phyloP scores from a whole-genome alignment of 2,329 filamentous ascomycete species.

The Colletotrichum euphorbiae region DNA sequence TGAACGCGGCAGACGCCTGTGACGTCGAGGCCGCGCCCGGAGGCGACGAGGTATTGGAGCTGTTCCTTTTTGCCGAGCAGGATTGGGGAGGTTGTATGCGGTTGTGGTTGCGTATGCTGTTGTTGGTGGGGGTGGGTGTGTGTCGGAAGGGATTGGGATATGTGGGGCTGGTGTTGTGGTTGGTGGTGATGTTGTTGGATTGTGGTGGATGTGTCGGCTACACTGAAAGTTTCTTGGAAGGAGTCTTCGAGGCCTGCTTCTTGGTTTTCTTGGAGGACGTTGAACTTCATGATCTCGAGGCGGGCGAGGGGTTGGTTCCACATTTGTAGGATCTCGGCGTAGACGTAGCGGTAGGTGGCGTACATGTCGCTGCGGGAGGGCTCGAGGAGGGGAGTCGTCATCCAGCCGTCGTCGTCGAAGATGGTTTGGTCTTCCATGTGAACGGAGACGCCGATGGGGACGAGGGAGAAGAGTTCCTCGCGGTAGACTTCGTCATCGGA shows the following conservation, averaged over 20 bases:
- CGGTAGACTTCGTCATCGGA: constrained; percentile 65
- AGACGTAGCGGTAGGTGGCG: constrained; percentile 71
- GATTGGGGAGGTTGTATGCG: constrained; percentile 61
- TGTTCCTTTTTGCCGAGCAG: constrained; percentile 68
- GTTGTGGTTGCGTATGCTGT: constrained; percentile 30
- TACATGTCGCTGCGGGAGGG: constrained; percentile 61
- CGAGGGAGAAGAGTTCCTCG: constrained; percentile 59
- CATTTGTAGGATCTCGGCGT: constrained; percentile 76
- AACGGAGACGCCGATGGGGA: constrained; percentile 64
- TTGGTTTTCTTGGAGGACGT: constrained; percentile 66
- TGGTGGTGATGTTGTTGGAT: constrained; percentile 46
- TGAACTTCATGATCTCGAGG: constrained; percentile 77
- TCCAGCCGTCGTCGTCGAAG: constrained; percentile 77
- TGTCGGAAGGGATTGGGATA: constrained; percentile 48
- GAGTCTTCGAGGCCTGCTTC: constrained; percentile 46
- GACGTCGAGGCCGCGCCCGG: constrained; percentile 70
- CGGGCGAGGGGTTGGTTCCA: constrained; percentile 73
- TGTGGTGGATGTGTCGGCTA: constrained; percentile 49
- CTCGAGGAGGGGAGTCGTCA: constrained; percentile 69
- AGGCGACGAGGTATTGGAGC: constrained; percentile 61
- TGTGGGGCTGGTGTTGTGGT: constrained; percentile 49
- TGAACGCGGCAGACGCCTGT: constrained; percentile 72
- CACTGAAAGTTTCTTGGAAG: constrained; percentile 52
- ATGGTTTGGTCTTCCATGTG: constrained; percentile 71
- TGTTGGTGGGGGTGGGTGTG: constrained; percentile 39